These are phyloP conservation scores for Hura crepitans DNA, from an alignment of 441 rosid genomes.

Conservation along the genomic window DNA sequence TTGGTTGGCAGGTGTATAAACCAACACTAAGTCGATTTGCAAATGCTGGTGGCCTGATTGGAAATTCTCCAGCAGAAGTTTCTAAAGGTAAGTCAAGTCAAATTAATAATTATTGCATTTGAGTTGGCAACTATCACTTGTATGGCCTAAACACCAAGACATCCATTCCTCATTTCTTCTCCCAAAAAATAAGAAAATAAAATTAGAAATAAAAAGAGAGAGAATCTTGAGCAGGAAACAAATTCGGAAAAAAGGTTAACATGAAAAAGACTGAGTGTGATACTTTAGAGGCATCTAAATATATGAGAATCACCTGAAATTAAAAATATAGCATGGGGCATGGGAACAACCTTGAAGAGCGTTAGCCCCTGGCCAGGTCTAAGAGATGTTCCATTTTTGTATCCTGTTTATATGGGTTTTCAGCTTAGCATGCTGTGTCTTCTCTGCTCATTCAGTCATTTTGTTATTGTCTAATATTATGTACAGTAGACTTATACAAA, in stretches of 20 bases:
- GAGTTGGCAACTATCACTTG: conserved; percentile 4
- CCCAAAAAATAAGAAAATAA: neutral
- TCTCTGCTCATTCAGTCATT: neutral
- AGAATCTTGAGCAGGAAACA: neutral
- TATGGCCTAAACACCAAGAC: neutral
- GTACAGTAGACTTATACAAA: neutral
- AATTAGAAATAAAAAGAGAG: neutral
- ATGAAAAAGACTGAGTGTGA: neutral
- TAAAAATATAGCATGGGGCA: neutral
- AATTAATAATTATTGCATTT: conserved; percentile 9
- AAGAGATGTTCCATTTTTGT: neutral
- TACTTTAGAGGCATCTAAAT: neutral
- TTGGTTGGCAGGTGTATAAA: conserved; percentile 68
- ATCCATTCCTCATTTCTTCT: neutral
- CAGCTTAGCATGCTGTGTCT: neutral
- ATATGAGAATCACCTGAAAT: neutral
- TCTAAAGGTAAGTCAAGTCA: conserved; percentile 57
- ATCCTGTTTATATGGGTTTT: neutral
- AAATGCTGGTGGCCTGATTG: conserved; percentile 69
- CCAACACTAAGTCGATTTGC: conserved; percentile 70
- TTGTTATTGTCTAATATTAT: neutral
- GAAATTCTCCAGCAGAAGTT: conserved; percentile 72
- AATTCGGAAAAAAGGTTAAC: neutral
- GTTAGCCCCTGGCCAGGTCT: neutral
- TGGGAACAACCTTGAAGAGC: neutral